Base-by-base conservation (phyloP, 495 filamentous ascomycete species). In the Cetradonia linearis region DNA sequence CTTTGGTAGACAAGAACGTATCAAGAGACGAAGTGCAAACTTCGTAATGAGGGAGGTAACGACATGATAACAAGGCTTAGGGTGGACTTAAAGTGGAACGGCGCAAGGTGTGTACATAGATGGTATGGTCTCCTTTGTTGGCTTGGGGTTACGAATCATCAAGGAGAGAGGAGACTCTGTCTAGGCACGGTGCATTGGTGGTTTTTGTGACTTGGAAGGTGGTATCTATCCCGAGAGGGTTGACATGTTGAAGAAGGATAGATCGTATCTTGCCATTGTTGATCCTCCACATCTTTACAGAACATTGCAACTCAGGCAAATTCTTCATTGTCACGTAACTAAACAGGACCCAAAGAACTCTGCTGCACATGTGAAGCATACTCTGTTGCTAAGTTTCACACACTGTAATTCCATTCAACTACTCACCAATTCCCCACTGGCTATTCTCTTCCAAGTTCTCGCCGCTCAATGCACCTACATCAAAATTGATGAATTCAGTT, bases 81-180 rank as follows among this genome's bases (percentile, higher is more conserved):
- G 10, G 10, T 14, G 31, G 1, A 38, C 30, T 10, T 37, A n/a
- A 30, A 23, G 30, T 20, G 33, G 20, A 25, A 42, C 34, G 47
- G 57, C 47, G 57, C 30, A 56, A 56, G 54, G 54, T 16, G 54
- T 42, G n/a, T 56, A 36, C 34, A 56, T 40, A 56, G n/a, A 40
- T 9, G 33, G 18, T 18, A 52, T 27, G 6, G 25, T 52, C 48
- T n/a, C n/a, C 11, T 16, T 2, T 56, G 16, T 37, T n/a, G 6
- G 49, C 27, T 53, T 10, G 14, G 25, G 28, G 5, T 2, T 53
- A 8, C 18, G 30, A 6, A 30, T 30, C n/a, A 36, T 54, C 8
- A 8, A 54, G n/a, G 50, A 30, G 11, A n/a, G 33, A 54, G 50
- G 11, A n/a, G 33, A 54, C 10, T 23, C 20, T 31, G 9, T 54